Evolutionary conservation across 1,284 basidiomycete genomes (phyloP), one percentile per base, ranked within the genome.

Genomic region (Ceratobasidium sp.): DNA sequence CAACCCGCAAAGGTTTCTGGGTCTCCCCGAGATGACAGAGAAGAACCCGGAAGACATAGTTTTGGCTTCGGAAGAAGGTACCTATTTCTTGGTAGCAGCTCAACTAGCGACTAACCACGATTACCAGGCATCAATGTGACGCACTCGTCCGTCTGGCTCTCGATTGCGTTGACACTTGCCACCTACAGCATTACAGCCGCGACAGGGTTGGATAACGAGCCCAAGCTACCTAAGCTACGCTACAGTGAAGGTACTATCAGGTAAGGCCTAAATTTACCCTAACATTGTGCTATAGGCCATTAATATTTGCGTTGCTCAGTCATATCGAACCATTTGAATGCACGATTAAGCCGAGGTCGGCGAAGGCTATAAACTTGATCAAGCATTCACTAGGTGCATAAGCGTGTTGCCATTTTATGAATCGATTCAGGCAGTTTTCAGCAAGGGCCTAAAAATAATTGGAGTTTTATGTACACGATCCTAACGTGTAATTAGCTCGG

Each of bases 1-100:
- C 57, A 53, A 72, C 45, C 73, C 73, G 16, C 61, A 74, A 18
- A 71, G 73, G 18, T 74, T 72, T 45, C 36, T 74, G 30, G 60
- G 48, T 21, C 28, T 34, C 9, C 32, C 70, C 12, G 65, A 39
- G 3, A 53, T 3, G 21, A n/a, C 26, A 12, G 59, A 28, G 21
- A 26, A 58, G 26, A 53, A 70, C 23, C 65, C 65, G 3, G 65
- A 72, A 36, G 55, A 70, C 0, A 58, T 58, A 1, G 28, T 26
- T 12, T 70, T 46, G 65, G 65, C 10, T 70, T 58, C 48, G 65
- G 65, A 34, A 57, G 55, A 48, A 70, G 65, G 65, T 58, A 32
- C 10, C 16, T n/a, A n/a, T 18, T 3, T 18, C n/a, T n/a, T n/a
- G n/a, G n/a, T 45, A 45, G 4, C n/a, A 4, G 9, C 18, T 18